Conservation (phyloP, 768 basidiomycete species). For the Omphalotus guepiniiformis region DNA sequence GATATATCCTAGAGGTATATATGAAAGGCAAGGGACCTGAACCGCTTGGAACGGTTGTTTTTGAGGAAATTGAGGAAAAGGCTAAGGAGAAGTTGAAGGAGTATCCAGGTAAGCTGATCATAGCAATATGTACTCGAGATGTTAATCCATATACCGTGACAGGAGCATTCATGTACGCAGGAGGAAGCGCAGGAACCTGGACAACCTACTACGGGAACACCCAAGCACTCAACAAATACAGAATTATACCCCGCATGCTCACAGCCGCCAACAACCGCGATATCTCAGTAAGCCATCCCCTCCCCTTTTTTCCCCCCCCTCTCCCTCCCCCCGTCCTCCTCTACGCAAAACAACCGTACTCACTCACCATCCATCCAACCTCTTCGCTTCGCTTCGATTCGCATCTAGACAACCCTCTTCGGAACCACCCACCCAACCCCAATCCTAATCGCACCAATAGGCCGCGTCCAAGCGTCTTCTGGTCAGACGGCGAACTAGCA, state of each 20-base stretch:
- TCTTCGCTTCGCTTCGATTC: not conserved
- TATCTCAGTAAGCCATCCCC: constrained; percentile 47
- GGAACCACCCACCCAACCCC: constrained; percentile 61
- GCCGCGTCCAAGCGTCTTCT: constrained; percentile 74
- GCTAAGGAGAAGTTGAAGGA: constrained; percentile 62
- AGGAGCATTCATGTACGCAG: constrained; percentile 73
- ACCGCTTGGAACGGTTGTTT: constrained; percentile 56
- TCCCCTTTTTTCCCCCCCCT: too few relatives aligned
- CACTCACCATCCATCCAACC: too few relatives aligned
- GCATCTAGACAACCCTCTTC: constrained; percentile 61
- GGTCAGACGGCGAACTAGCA: constrained; percentile 68
- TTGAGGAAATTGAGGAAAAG: constrained; percentile 61
- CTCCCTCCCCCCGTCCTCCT: too few relatives aligned
- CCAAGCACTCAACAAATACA: constrained; percentile 59
- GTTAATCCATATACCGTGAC: not conserved
- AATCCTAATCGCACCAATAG: constrained; percentile 67
- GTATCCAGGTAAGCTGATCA: constrained; percentile 39
- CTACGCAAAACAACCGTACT: too few relatives aligned
- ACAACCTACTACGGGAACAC: constrained; percentile 66
- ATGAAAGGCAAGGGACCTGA: constrained; percentile 31
- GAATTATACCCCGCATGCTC: constrained; percentile 81
- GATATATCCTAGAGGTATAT: constrained; percentile 39
- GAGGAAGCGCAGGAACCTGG: constrained; percentile 70
- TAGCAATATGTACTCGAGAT: not conserved
- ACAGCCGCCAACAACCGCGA: constrained; percentile 52